Evolutionary conservation across 2,329 filamentous ascomycete species (phyloP).

Genomic region (Fonsecaea multimorphosa): DNA sequence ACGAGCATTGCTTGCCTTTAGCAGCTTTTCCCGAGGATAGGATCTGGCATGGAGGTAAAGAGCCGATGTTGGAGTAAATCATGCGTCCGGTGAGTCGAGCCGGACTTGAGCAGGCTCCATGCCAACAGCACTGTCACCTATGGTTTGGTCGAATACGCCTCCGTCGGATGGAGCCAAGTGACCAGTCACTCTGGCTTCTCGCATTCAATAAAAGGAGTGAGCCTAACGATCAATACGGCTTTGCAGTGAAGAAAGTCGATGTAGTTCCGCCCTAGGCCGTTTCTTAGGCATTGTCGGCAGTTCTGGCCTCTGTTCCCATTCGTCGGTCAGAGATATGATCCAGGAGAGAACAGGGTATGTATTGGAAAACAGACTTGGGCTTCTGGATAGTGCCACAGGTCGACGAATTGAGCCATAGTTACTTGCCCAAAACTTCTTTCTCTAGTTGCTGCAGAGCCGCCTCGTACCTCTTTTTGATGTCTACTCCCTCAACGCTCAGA

Average conservation of each 20-base stretch:
- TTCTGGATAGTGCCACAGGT: neutral
- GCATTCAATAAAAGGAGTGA: neutral
- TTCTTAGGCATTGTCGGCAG: neutral
- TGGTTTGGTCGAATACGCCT: neutral
- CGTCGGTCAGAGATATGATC: neutral
- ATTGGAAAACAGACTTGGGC: neutral
- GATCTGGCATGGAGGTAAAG: neutral
- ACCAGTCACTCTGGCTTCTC: neutral
- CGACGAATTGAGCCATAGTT: neutral
- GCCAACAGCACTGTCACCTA: neutral
- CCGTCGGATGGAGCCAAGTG: neutral
- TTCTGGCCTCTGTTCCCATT: neutral
- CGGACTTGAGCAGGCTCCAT: neutral
- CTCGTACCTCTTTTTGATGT: constrained; percentile 33
- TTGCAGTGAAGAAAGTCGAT: neutral
- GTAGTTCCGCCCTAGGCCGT: neutral
- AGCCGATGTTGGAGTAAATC: neutral
- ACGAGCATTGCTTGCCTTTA: neutral
- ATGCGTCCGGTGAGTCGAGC: neutral
- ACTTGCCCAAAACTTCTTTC: constrained; percentile 28
- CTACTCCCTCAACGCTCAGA: constrained; percentile 26
- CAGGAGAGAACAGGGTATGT: neutral
- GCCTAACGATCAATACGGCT: neutral
- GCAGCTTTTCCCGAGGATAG: neutral
- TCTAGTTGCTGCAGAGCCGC: constrained; percentile 36